Percentiles rank a stretch among this genome's conserved stretches.
Evolutionary conservation across 1,139 yeast genomes (phyloP).

Genomic region (Ogataea hybrid): DNA sequence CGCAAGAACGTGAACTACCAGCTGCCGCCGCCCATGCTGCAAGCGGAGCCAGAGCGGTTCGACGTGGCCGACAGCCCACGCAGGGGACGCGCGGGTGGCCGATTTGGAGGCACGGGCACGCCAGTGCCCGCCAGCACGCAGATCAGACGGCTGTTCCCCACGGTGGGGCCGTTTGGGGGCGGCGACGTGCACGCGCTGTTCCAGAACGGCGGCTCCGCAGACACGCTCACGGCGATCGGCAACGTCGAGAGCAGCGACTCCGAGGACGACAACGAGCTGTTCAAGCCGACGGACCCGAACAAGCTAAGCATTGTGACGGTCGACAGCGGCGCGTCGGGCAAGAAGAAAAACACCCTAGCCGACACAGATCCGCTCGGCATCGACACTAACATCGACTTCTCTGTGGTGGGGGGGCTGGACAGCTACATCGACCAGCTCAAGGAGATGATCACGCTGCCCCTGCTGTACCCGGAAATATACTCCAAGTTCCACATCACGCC

Average conservation of each 20-base stretch:
- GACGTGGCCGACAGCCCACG: constrained; percentile 30
- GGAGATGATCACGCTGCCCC: constrained; percentile 95
- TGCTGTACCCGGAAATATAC: constrained; percentile 90
- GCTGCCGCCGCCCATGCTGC: constrained; percentile 80
- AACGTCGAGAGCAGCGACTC: constrained; percentile 34
- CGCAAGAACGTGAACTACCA: constrained; percentile 77
- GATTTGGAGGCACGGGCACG: constrained; percentile 23
- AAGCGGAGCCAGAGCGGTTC: constrained; percentile 34
- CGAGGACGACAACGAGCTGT: constrained; percentile 40
- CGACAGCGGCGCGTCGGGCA: constrained; percentile 27
- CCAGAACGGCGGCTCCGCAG: constrained; percentile 49
- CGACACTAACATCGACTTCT: constrained; percentile 88
- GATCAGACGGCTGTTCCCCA: constrained; percentile 75
- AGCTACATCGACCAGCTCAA: constrained; percentile 82
- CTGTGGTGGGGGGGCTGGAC: constrained; percentile 90
- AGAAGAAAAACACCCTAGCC: constrained; percentile 70
- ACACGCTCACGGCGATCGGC: constrained; percentile 42
- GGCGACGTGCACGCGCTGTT: constrained; percentile 77
- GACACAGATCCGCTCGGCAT: constrained; percentile 96
- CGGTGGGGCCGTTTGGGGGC: constrained; percentile 98
- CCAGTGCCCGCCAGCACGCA: constrained; percentile 26
- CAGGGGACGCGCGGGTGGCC: constrained; percentile 27
- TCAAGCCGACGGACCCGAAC: constrained; percentile 32
- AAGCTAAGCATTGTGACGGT: constrained; percentile 34
- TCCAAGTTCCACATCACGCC: constrained; percentile 91